Evolutionary conservation across 2,329 filamentous ascomycete species (phyloP).

Genomic region (Ascochyta pisi): DNA sequence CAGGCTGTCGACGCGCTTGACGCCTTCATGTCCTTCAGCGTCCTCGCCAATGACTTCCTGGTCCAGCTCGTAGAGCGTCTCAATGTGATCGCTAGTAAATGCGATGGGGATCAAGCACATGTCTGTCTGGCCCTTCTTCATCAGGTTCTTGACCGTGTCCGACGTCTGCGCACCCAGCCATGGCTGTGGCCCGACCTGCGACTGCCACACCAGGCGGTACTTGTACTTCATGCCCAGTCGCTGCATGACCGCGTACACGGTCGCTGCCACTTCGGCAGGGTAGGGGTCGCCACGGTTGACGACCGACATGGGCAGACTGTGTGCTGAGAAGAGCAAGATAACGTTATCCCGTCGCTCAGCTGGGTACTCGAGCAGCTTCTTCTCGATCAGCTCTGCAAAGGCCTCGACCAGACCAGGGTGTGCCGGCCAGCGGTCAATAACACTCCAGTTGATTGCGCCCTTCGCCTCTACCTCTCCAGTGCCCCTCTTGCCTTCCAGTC

Average conservation of each 20-base stretch:
- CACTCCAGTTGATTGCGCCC: slow-evolving; percentile 90
- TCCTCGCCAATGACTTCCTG: slow-evolving; percentile 89
- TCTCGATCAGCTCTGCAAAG: slow-evolving; percentile 90
- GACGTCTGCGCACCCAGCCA: slow-evolving; percentile 96
- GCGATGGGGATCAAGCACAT: slow-evolving; percentile 92
- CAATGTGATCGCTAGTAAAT: slow-evolving; percentile 98
- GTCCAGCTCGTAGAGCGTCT: slow-evolving; percentile 94
- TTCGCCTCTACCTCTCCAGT: slow-evolving; percentile 59
- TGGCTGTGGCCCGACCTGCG: slow-evolving; percentile 91
- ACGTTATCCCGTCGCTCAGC: slow-evolving; percentile 79
- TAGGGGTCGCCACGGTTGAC: slow-evolving; percentile 98
- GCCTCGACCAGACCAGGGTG: slow-evolving; percentile 89
- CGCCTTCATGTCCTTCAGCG: slow-evolving; percentile 60
- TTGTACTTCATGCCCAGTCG: slow-evolving; percentile 85
- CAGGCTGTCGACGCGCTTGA: slow-evolving; percentile 90
- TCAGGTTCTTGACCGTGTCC: slow-evolving; percentile 84
- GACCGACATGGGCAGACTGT: slow-evolving; percentile 95
- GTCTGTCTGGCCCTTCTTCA: slow-evolving; percentile 90
- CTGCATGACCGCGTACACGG: slow-evolving; percentile 96
- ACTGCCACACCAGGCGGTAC: slow-evolving; percentile 96
- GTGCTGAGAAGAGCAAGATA: slow-evolving; percentile 90
- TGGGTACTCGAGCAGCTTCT: slow-evolving; percentile 82
- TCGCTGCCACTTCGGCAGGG: slow-evolving; percentile 92
- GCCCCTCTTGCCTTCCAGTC: slow-evolving; percentile 78
- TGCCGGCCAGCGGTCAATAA: slow-evolving; percentile 97